Conservation (phyloP, 177 flowering plant genomes). For the Vitis hybrid region DNA sequence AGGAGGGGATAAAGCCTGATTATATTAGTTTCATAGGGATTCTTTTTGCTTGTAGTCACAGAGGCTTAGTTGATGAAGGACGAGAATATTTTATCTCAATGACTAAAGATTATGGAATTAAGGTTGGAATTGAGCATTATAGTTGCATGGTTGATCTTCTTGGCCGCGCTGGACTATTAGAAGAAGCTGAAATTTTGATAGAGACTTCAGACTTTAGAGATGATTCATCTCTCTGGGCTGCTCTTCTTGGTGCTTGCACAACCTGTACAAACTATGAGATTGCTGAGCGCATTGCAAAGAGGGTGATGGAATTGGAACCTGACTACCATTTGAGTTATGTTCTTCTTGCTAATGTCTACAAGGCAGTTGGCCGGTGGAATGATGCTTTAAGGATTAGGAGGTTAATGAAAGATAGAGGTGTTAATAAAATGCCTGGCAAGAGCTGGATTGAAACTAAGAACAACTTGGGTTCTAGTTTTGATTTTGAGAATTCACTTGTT, state of each 20-base stretch:
- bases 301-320: conserved; percentile 74
- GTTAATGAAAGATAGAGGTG: conserved; percentile 62
- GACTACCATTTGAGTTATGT: conserved; percentile 77
- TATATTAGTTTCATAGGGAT: conserved; percentile 74
- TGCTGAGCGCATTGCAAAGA: conserved; percentile 80
- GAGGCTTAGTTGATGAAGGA: conserved; percentile 76
- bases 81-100: conserved; percentile 53
- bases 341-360: conserved; percentile 67
- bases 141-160: conserved; percentile 92
- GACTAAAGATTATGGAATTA: conserved; percentile 51
- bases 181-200: conserved; percentile 83
- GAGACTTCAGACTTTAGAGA: conserved; percentile 39
- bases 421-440: conserved; percentile 66
- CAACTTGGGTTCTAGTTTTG: conserved; percentile 11
- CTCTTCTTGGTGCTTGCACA: conserved; percentile 86
- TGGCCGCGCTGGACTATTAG: conserved; percentile 80
- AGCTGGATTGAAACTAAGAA: conserved; percentile 69
- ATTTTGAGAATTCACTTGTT: not conserved
- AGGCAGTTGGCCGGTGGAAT: conserved; percentile 64
- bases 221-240: conserved; percentile 72
- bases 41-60: conserved; percentile 86
- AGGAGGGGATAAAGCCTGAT: conserved; percentile 62
- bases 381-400: conserved; percentile 54
- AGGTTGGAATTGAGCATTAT: conserved; percentile 66
- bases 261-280: conserved; percentile 40